Base-by-base conservation (phyloP, 2,329 filamentous ascomycete species). In the Colletotrichum sublineola region DNA sequence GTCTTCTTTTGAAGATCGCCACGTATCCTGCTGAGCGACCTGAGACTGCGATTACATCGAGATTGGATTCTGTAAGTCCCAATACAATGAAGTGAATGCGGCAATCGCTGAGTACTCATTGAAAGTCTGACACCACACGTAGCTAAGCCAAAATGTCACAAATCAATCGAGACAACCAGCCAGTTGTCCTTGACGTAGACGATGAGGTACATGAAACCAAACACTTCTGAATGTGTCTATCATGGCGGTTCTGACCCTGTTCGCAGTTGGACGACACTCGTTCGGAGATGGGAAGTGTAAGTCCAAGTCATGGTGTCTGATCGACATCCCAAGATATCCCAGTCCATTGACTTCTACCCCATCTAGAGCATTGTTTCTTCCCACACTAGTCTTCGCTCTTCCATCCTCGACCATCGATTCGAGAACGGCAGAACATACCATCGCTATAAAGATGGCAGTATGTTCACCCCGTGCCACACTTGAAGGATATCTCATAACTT, bases 381-480 rank as follows among this genome's bases (percentile, higher is more conserved):
- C 33, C 77, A 77, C 0, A 77, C 76, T 0, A 81, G 80, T 12
- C 73, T 82, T 9, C 73, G 75, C 9, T 81, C 80, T 0, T 84
- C 81, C 58, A 81, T 73, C 3, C 58, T 63, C 7, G 44, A 67
- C 20, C 64, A 73, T 11, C 29, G 63, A 1, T 31, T 63, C 4
- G 71, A 73, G 46, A 71, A 73, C 24, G 71, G 71, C 24, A 50
- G 71, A 18, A 73, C 67, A 1, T 73, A 73, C 15, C 66, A 67
- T 55, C 74, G 80, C 1, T 82, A 63, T 29, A 65, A 70, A 38
- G 71, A 67, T 33, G 67, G 71, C 8, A 73, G 71, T 67, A 29
- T 31, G 71, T 29, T 46, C 2, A n/a, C 29, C 11, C 24, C 18
- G 6, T 29, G 14, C 9, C 18, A 14, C 9, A 20, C 29, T n/a